Evolutionary conservation across 164 flowering plant species (phyloP).

Genomic region (Buxus sempervirens): DNA sequence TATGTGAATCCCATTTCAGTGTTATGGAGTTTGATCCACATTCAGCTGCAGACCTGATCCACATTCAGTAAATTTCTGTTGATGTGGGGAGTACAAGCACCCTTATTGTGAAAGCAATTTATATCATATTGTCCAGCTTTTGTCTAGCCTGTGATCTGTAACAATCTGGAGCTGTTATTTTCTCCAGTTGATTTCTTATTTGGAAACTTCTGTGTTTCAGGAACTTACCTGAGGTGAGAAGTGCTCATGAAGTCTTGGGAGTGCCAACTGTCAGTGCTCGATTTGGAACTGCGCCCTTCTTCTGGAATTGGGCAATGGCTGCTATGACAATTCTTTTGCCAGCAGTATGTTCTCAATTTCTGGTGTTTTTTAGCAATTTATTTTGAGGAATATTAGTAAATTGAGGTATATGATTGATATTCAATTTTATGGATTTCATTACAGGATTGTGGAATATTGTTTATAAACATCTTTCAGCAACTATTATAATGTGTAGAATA

Average conservation of each 20-base stretch:
- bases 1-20: no score
- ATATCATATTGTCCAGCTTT: no score
- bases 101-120: no score
- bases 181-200: not conserved
- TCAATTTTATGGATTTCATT: not conserved
- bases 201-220: conserved; percentile 36
- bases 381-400: no score
- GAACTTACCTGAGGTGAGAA: conserved; percentile 89
- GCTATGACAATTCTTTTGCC: conserved; percentile 71
- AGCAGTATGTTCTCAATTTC: conserved; percentile 36
- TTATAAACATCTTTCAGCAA: not conserved
- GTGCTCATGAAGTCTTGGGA: conserved; percentile 73
- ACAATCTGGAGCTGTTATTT: not conserved
- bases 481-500: not conserved
- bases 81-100: no score
- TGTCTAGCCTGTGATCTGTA: not conserved
- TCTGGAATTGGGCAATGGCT: conserved; percentile 99
- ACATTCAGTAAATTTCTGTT: no score
- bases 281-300: conserved; percentile 95
- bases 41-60: no score
- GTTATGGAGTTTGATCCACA: no score
- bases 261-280: conserved; percentile 97
- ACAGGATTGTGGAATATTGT: not conserved
- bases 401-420: not conserved
- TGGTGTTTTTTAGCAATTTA: not conserved